Evolutionary conservation across 139 green algal genomes (phyloP).

Genomic region (Chlamydomonas schloesseri): DNA sequence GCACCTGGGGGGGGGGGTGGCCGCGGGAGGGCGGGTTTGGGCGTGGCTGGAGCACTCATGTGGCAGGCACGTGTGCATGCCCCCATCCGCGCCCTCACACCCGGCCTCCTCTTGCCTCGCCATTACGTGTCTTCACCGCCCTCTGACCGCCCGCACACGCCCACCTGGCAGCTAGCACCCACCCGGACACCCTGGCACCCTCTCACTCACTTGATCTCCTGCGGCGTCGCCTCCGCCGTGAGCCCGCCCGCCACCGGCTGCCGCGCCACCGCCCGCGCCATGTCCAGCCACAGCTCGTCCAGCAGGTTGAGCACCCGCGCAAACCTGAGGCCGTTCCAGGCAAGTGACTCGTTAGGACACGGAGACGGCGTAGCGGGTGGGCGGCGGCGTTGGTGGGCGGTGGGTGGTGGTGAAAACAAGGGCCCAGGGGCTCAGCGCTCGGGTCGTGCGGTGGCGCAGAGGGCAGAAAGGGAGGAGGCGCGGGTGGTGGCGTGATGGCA

Average conservation of each 20-base stretch:
- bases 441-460: not conserved
- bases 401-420: not conserved
- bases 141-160: no score
- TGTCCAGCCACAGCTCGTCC: slow-evolving; percentile 24
- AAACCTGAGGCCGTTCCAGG: not conserved
- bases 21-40: not conserved
- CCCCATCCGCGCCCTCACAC: no score
- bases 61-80: not conserved
- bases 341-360: not conserved
- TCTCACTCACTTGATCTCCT: not conserved
- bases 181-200: not conserved
- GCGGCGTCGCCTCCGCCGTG: not conserved
- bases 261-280: not conserved
- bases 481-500: no score
- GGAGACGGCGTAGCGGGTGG: not conserved
- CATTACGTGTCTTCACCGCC: no score
- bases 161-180: no score
- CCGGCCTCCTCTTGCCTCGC: no score
- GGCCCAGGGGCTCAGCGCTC: not conserved
- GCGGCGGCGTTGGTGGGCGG: not conserved
- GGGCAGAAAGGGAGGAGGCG: no score
- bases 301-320: slow-evolving; percentile 8
- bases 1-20: not conserved
- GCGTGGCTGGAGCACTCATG: not conserved
- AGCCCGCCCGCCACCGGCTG: no score